A percentile compares a stretch with the other conserved stretches of the same genome.
These are phyloP conservation scores for Tylopilus plumbeoviolaceoides DNA, from an alignment of 768 basidiomycete species.

Conservation along the genomic window DNA sequence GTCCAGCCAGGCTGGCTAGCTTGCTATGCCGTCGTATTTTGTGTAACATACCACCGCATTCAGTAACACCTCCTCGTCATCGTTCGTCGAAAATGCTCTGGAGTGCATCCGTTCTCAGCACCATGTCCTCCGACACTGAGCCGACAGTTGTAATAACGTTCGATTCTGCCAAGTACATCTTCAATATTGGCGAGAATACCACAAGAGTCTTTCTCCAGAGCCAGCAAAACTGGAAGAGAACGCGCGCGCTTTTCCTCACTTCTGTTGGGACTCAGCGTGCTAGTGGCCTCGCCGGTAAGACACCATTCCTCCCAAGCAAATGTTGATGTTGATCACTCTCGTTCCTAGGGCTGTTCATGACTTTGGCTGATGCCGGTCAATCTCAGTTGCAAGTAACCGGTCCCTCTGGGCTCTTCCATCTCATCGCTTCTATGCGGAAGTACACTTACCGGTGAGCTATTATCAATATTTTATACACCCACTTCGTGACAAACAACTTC, in stretches of 20 bases:
- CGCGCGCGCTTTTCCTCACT: constrained; percentile 70
- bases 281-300: constrained; percentile 70
- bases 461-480: not conserved
- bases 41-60: constrained; percentile 23
- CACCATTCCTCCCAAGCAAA: not conserved
- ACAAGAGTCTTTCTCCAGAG: constrained; percentile 71
- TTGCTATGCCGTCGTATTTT: constrained; percentile 23
- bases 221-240: constrained; percentile 58
- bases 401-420: constrained; percentile 69
- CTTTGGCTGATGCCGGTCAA: constrained; percentile 67
- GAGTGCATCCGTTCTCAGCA: constrained; percentile 57
- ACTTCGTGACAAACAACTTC: not conserved
- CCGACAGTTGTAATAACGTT: constrained; percentile 74
- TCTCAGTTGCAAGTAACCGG: constrained; percentile 59
- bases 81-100: constrained; percentile 45
- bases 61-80: constrained; percentile 11
- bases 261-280: constrained; percentile 56
- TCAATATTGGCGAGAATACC: constrained; percentile 84
- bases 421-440: constrained; percentile 63
- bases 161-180: constrained; percentile 77
- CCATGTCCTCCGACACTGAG: constrained; percentile 72
- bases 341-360: constrained; percentile 67
- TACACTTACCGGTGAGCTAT: constrained; percentile 57
- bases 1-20: constrained; percentile 20
- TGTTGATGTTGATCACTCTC: not conserved